Evolutionary conservation across 1,284 basidiomycete species (phyloP).

Genomic region (Singerocomus rubriflavus): DNA sequence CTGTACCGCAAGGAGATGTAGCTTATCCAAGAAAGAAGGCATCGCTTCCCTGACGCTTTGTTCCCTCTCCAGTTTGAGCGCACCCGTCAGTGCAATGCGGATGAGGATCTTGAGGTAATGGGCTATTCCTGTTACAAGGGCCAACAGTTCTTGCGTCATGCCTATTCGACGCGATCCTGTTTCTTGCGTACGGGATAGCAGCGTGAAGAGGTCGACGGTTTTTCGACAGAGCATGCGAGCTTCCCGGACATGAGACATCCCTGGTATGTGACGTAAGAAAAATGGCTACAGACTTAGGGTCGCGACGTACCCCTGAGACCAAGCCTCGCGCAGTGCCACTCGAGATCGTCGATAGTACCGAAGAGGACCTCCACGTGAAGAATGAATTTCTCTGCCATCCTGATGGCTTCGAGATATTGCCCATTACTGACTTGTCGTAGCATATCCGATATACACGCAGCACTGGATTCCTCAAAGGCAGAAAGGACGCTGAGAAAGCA

Average conservation of each 20-base stretch:
- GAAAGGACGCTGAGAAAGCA: conserved; percentile 71
- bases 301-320: conserved; percentile 73
- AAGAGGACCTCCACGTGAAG: conserved; percentile 98
- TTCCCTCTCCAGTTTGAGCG: conserved; percentile 93
- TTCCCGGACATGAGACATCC: conserved; percentile 97
- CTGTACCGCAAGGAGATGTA: conserved; percentile 89
- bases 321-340: conserved; percentile 82
- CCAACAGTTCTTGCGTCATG: conserved; percentile 96
- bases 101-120: conserved; percentile 99
- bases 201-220: conserved; percentile 97
- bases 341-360: conserved; percentile 95
- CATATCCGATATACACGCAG: conserved; percentile 99
- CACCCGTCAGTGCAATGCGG: conserved; percentile 94
- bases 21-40: conserved; percentile 85
- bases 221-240: conserved; percentile 98
- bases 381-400: conserved; percentile 98
- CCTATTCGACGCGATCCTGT: conserved; percentile 86
- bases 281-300: conserved; percentile 6
- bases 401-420: conserved; percentile 93
- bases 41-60: conserved; percentile 81
- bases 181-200: conserved; percentile 95
- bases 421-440: conserved; percentile 95
- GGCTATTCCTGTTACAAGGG: conserved; percentile 96
- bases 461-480: conserved; percentile 97
- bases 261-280: conserved; percentile 42